Base-by-base conservation (phyloP, 495 filamentous ascomycete species). In the Tuber microsphaerosporum region DNA sequence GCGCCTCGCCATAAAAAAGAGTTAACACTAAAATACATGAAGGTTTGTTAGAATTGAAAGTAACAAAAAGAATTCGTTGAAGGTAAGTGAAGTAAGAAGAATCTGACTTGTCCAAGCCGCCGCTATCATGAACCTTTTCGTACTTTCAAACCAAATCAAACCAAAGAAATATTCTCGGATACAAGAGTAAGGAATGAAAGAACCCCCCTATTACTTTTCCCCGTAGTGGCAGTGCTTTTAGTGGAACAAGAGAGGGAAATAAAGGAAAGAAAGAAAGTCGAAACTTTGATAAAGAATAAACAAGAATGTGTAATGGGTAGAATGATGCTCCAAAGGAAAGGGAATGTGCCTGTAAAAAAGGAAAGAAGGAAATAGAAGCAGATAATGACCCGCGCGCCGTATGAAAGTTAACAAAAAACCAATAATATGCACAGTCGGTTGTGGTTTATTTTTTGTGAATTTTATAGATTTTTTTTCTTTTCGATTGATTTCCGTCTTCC, bases 191-290 rank as follows among this genome's bases (percentile, higher is more conserved):
- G 56, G 56, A 65, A 65, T 65, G 56, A 65, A 65, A 17, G 26
- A 17, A 74, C 43, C 22, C 46, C 39, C 70, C 56, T 71, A 79
- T 75, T 79, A 71, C 76, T 46, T 73, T 69, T 34, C 45, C 73
- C 46, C 70, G 39, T 26, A 79, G 42, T 39, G 71, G 72, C 70
- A 79, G 77, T 79, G 77, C 76, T 79, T 73, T 79, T 71, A 9
- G 73, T 44, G 69, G 75, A 77, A 75, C 56, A 70, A 75, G 46
- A 69, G 26, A 73, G 68, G 70, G 56, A 51, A 78, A 79, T 75
- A 75, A 73, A 71, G 31, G 73, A 71, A 79, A 80, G 79, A 71
- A 80, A 80, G 77, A 76, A 80, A 73, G 78, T 76, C 44, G 71
- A 80, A 73, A 74, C 43, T 65, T 71, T 70, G 31, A 56, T 74